Evolutionary conservation across 768 basidiomycete species (phyloP).

Genomic region (Lentinula sp.): DNA sequence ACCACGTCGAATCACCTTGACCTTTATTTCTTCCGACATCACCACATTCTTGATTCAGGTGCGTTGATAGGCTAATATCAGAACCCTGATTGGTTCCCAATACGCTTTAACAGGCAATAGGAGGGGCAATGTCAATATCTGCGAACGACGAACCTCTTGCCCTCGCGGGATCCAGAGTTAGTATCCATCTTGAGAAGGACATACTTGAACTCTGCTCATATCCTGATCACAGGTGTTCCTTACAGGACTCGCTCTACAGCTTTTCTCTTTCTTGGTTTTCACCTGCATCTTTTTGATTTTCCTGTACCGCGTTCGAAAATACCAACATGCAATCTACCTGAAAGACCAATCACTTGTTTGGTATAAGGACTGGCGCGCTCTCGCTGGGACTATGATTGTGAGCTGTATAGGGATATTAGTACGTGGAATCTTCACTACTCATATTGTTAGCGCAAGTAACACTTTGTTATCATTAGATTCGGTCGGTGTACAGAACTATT

Average conservation of each 20-base stretch:
- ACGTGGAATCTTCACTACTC: conserved; percentile 13
- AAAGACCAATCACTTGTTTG: conserved; percentile 31
- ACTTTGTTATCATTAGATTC: conserved; percentile 33
- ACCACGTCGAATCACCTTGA: conserved; percentile 29
- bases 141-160: conserved; percentile 12
- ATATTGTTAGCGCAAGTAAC: background rate
- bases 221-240: conserved; percentile 38
- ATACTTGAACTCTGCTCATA: background rate
- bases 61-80: background rate
- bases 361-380: conserved; percentile 53
- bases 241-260: conserved; percentile 49
- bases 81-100: background rate
- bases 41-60: conserved; percentile 50
- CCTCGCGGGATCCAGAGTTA: conserved; percentile 21
- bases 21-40: conserved; percentile 49
- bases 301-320: conserved; percentile 38
- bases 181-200: conserved; percentile 1
- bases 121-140: conserved; percentile 27
- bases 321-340: conserved; percentile 33
- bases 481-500: conserved; percentile 49
- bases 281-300: conserved; percentile 40
- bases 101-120: conserved; percentile 19
- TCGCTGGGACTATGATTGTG: conserved; percentile 42
- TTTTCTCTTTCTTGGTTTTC: conserved; percentile 48
- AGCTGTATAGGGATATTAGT: conserved; percentile 64